Evolutionary conservation across 108 stramenopile genomes (phyloP).

Genomic region (Epipyxis sp.): DNA sequence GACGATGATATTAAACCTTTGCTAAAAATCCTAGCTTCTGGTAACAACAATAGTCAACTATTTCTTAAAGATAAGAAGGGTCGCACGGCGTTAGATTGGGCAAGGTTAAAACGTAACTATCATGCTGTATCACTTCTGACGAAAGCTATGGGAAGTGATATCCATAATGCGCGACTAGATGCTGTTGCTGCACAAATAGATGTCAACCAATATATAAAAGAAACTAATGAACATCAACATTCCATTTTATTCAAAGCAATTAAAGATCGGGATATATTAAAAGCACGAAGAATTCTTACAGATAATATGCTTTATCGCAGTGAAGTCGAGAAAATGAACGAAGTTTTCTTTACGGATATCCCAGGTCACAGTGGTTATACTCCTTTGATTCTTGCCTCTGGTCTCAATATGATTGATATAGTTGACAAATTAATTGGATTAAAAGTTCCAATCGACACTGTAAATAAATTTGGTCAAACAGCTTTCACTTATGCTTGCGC

Average conservation of each 20-base stretch:
- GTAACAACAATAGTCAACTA: neutral
- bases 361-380: neutral
- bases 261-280: neutral
- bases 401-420: conserved; percentile 18
- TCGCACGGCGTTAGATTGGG: conserved; percentile 27
- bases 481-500: neutral
- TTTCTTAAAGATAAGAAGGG: neutral
- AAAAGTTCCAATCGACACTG: neutral
- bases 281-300: neutral
- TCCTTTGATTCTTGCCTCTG: conserved; percentile 16
- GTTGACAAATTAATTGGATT: neutral
- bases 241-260: neutral
- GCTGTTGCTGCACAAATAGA: neutral
- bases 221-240: neutral
- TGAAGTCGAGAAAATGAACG: neutral
- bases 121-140: neutral
- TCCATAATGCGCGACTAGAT: conserved; percentile 18
- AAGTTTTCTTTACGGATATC: conserved; percentile 10
- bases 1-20: neutral
- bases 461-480: conserved; percentile 19
- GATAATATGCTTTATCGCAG: neutral
- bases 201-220: neutral
- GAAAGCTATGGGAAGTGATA: neutral
- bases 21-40: neutral
- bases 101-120: conserved; percentile 9